Conservation (phyloP, 352 stramenopile species). For the Phytophthora crassamura region DNA sequence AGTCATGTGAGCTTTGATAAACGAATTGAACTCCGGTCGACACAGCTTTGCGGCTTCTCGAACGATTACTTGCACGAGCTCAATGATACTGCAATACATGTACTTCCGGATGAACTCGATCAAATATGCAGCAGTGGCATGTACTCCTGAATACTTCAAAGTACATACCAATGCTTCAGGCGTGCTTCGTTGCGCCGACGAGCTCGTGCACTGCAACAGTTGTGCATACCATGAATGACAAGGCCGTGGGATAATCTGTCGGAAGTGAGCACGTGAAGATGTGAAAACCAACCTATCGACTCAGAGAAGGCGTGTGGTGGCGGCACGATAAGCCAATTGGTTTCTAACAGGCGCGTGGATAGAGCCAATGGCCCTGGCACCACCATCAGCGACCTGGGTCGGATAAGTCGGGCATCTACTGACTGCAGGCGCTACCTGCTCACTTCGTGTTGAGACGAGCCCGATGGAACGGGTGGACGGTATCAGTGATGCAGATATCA, state of each 20-base stretch:
- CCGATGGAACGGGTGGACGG: constrained; percentile 4
- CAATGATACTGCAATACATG: too few relatives aligned
- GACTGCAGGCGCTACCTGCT: constrained; percentile 22
- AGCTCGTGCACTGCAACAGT: too few relatives aligned
- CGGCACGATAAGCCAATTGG: constrained; percentile 19
- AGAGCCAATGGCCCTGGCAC: constrained; percentile 20
- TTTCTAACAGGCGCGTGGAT: constrained; percentile 16
- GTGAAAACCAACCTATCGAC: constrained; percentile 8
- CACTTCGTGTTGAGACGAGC: constrained; percentile 30
- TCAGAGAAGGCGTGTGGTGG: constrained; percentile 13
- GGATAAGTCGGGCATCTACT: constrained; percentile 30
- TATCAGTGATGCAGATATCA: background rate
- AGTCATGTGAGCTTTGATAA: constrained; percentile 1
- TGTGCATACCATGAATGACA: too few relatives aligned
- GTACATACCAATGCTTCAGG: too few relatives aligned
- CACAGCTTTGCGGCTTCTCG: too few relatives aligned
- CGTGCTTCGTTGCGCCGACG: too few relatives aligned
- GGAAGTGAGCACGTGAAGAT: constrained; percentile 12
- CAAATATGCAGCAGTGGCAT: too few relatives aligned
- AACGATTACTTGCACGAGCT: too few relatives aligned
- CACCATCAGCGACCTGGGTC: constrained; percentile 11
- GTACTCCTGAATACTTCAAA: too few relatives aligned
- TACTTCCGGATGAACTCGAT: too few relatives aligned
- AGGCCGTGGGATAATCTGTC: background rate
- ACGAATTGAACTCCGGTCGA: too few relatives aligned